Evolutionary conservation across 176 grass and related monocot species (phyloP), one percentile per base, ranked within the genome.

Genomic region (Carex parvula): DNA sequence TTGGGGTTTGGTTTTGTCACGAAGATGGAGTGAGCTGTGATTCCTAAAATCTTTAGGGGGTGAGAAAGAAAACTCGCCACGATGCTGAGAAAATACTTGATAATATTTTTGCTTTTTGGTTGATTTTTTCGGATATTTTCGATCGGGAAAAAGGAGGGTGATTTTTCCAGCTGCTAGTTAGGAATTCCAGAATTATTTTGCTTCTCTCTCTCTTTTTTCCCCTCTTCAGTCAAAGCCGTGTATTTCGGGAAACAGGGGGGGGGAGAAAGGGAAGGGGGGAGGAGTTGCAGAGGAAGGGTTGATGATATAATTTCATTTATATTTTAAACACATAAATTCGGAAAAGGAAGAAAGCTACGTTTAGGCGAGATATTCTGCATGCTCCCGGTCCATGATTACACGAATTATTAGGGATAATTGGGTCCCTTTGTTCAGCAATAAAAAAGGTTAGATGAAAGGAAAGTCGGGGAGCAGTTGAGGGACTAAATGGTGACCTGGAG

Each of bases 1-100:
- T 94, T 94, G 90, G 80, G 60, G 48, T 65, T 67, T 48, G 59
- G 18, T 58, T 42, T 14, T 20, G 20, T 16, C 80, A 66, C 16
- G 12, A 44, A 48, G 80, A 82, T 66, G 35, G 16, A 67, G 8
- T 83, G 61, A 24, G 22, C 24, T 67, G 20, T 35, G 42, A 66
- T 66, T 83, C 21, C 60, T 29, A 5, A 4, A 18, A 6, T 83
- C 52, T 61, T 68, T 62, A 30, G 12, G 55, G n/a, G 24, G 26
- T 35, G 14, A 37, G 30, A 67, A 14, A 67, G 15, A 80, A 37
- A 63, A 11, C 5, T 63, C 10, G 21, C 8, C 6, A 61, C n/a
- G 59, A 58, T 18, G 26, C 8, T 18, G 14, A 61, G 26, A 37
- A 59, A 79, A 32, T 79, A 29, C 8, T 26, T 13, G 52, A 56